Evolutionary conservation across 2,329 filamentous ascomycete genomes (phyloP).

Genomic region (Aspergillus clavatus): DNA sequence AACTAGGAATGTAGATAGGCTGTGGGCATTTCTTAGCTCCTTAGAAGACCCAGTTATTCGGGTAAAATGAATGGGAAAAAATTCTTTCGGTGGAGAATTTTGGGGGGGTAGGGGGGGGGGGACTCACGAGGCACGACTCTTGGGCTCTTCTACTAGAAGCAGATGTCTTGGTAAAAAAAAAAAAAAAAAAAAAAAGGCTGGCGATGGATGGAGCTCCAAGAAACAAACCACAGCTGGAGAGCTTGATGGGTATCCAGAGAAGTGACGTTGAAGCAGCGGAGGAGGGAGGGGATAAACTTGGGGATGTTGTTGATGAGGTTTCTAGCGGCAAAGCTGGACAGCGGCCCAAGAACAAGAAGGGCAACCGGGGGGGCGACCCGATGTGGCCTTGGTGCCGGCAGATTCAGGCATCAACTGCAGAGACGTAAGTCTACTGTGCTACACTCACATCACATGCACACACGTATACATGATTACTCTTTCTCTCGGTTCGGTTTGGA

Average conservation of each 20-base stretch:
- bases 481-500: background rate
- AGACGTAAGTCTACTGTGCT: too few species aligned
- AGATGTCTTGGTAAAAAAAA: background rate
- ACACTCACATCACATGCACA: too few species aligned
- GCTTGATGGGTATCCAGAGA: background rate
- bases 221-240: background rate
- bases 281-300: conserved; percentile 11
- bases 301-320: background rate
- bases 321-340: conserved; percentile 1
- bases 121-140: conserved; percentile 1
- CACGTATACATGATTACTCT: too few species aligned
- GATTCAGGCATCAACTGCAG: conserved; percentile 8
- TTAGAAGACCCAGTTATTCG: conserved; percentile 12
- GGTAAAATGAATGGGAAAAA: conserved; percentile 7
- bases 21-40: conserved; percentile 1
- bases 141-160: background rate
- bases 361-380: conserved; percentile 20
- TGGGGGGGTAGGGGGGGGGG: too few species aligned
- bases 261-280: conserved; percentile 20
- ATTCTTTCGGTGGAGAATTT: conserved; percentile 4
- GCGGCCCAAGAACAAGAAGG: conserved; percentile 15
- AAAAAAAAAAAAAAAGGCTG: background rate
- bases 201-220: background rate
- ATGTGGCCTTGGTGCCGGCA: conserved; percentile 5
- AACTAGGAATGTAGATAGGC: too few species aligned